Evolutionary conservation across 2,329 filamentous ascomycete genomes (phyloP), one percentile per base, ranked within the genome.

Genomic region (Erysiphe neolycopersici): DNA sequence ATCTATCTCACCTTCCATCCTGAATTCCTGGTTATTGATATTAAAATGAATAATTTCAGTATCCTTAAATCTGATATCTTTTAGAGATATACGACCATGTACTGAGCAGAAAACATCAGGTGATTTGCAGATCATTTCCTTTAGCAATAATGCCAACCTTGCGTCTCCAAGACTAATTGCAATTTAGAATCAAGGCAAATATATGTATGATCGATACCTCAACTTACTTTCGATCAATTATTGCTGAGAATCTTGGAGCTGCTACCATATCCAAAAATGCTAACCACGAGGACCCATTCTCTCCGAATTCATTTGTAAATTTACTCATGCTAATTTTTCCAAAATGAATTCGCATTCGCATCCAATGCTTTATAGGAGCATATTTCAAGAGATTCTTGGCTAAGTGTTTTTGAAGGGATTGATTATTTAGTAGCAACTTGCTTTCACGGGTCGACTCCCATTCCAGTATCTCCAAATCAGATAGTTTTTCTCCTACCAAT

Each of bases 261-360:
- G 44, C 43, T 43, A 58, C 47, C 52, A 57, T 53, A 5, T 47
- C 43, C n/a, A 37, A 32, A 22, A 58, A 56, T 2, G 48, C 42
- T 14, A 48, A 35, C 31, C 52, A 54, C 5, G 42, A 29, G 29
- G 47, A 48, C 11, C 48, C 31, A 6, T 32, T 38, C 10, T 48
- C 38, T 14, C 18, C 17, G 35, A 56, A 53, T 4, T 42, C 45
- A 16, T 45, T 45, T 12, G 43, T 49, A 38, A 49, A 55, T 12
- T 47, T 43, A 14, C 26, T 46, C 1, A 58, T 42, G 29, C 48
- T 43, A 9, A 53, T 31, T 36, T 53, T 48, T 14, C 55, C 56
- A 44, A 57, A 56, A 30, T 54, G 48, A 8, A 58, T 47, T 17
- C 56, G 49, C 53, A 58, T 55, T 31, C 49, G 47, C 53, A 57